Evolutionary conservation across 169 alveolate genomes (phyloP), one percentile per base, ranked within the genome.

Genomic region (Eimeria tenella): DNA sequence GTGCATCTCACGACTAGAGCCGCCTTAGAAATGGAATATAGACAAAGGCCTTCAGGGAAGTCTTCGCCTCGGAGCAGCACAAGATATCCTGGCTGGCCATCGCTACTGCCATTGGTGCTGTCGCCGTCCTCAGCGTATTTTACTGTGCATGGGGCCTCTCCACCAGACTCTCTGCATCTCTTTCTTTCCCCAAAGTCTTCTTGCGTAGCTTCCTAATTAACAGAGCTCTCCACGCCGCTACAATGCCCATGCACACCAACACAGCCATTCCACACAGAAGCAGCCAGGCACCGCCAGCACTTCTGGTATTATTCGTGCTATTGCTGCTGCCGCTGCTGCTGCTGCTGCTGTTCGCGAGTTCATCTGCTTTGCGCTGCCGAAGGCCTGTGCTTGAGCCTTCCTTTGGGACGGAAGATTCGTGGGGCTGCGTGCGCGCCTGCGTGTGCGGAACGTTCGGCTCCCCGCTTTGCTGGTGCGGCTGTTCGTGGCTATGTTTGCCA

Each of bases 221-320:
- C 19, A 77, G 62, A 25, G 87, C 87, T 11, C 87, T 23, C 87
- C 87, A 77, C 42, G 23, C 25, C 8, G 87, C 87, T 10, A 77
- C 15, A 19, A 19, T n/a, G 68, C 68, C 62, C n/a, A 77, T 42
- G 65, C 87, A 77, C 62, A n/a, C 50, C 25, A 77, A 65, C 65
- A 50, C 87, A 19, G 62, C 56, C 65, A 77, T 11, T 6, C 68
- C 87, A 19, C 60, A 11, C 21, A 77, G n/a, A 8, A 77, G 62
- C 50, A 77, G 6, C 68, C 87, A 49, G 23, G 23, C 87, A 19
- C 23, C 87, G 15, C 65, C 65, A 15, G n/a, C 11, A 21, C 65
- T 50, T n/a, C 68, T 52, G 87, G 42, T 77, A 65, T n/a, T 53
- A 65, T n/a, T 77, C 49, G 49, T 65, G 74, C 74, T 5, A 42